phyloP scores from a whole-genome alignment of 805 yeast species.

The Cyberlindnera americana region DNA sequence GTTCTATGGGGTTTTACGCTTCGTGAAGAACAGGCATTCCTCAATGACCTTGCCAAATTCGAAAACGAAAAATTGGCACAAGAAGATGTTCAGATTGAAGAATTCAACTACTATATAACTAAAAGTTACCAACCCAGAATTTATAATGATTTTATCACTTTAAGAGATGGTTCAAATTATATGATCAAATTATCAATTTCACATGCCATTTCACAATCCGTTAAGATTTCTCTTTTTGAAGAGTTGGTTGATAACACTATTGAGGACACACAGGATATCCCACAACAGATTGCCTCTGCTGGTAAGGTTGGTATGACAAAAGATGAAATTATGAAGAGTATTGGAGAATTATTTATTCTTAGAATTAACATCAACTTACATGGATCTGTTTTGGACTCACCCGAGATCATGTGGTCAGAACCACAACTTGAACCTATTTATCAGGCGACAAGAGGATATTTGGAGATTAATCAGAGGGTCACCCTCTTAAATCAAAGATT shows the following conservation, averaged over 20 bases:
- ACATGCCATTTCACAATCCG: slow-evolving; percentile 94
- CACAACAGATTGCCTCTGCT: slow-evolving; percentile 89
- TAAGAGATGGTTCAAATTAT: slow-evolving; percentile 84
- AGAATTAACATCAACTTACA: slow-evolving; percentile 78
- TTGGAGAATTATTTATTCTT: slow-evolving; percentile 90
- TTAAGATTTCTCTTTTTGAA: slow-evolving; percentile 91
- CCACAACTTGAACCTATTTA: slow-evolving; percentile 97
- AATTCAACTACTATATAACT: slow-evolving; percentile 92
- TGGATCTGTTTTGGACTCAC: slow-evolving; percentile 90
- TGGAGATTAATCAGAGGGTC: slow-evolving; percentile 93
- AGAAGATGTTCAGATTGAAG: slow-evolving; percentile 92
- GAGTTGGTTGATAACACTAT: slow-evolving; percentile 95
- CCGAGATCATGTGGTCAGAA: slow-evolving; percentile 98
- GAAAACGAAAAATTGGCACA: slow-evolving; percentile 88
- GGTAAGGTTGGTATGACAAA: slow-evolving; percentile 95
- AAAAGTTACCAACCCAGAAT: slow-evolving; percentile 92
- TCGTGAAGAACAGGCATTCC: slow-evolving; percentile 76
- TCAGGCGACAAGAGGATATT: slow-evolving; percentile 93
- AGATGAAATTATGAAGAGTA: slow-evolving; percentile 94
- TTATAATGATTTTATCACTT: slow-evolving; percentile 91
- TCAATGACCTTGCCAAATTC: slow-evolving; percentile 82
- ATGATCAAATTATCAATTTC: slow-evolving; percentile 91
- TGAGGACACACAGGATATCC: slow-evolving; percentile 95
- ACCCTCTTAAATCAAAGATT: slow-evolving; percentile 84
- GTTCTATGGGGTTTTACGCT: slow-evolving; percentile 94